phyloP scores from a whole-genome alignment of 345 rosid genomes.

The Corchorus capsularis region DNA sequence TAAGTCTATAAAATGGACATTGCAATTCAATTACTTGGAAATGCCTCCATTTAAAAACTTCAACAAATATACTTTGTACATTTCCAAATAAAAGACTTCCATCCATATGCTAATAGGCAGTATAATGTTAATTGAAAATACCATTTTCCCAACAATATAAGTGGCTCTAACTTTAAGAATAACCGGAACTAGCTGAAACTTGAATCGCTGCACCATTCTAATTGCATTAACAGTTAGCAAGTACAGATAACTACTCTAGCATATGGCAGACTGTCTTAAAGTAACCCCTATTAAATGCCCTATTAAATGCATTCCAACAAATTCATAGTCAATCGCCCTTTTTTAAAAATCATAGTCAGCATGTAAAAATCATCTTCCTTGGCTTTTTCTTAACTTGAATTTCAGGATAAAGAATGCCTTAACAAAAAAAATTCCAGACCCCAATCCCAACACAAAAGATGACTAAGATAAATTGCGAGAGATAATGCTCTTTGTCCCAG shows the following conservation, averaged over 20 bases:
- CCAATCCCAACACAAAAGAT: neutral
- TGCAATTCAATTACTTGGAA: neutral
- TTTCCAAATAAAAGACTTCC: conserved; percentile 3
- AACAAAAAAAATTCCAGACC: neutral
- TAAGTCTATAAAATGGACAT: neutral
- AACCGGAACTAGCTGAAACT: conserved; percentile 3
- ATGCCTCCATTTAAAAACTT: neutral
- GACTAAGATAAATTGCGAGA: neutral
- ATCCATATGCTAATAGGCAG: neutral
- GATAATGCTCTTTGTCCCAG: neutral
- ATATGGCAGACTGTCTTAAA: neutral
- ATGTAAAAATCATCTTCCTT: neutral
- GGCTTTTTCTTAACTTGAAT: neutral
- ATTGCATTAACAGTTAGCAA: conserved; percentile 12
- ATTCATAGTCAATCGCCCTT: neutral
- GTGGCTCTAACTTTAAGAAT: neutral
- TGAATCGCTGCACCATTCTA: neutral
- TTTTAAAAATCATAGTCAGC: neutral
- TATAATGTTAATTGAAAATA: neutral
- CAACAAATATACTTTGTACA: neutral
- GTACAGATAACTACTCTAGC: neutral
- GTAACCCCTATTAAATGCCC: neutral
- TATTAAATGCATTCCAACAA: neutral
- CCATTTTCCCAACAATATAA: conserved; percentile 7
- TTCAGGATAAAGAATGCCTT: no score